Evolutionary conservation across 2,329 filamentous ascomycete species (phyloP), one percentile per base, ranked within the genome.

Genomic region (Ilyonectria destructans): DNA sequence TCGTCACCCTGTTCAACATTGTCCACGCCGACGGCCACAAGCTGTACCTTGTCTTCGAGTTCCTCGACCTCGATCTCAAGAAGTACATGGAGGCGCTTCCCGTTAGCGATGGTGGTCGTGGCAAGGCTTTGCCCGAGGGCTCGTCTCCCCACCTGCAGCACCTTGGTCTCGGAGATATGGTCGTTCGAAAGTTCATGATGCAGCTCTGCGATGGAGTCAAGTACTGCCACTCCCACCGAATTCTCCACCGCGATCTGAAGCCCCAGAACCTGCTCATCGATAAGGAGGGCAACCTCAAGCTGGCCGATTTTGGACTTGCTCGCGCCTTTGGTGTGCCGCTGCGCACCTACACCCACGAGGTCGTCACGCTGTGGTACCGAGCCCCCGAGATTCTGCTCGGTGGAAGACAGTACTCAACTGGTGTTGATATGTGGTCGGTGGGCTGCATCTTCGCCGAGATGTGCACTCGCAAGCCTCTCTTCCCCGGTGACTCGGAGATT

Each of bases 371-470:
- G 65, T 97, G 95, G 95, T 97, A 97, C 81, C 92, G 95, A 69
- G 89, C 94, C 9, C 95, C 95, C 1, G 95, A 97, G 81, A 97
- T 97, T 82, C 87, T 97, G 21, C 90, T 97, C 2, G 95, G 95
- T 79, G 94, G 95, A 65, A 91, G 95, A 59, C 94, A 97, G 81
- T 97, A 97, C 84, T 96, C 93, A 15, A 97, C 95, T 15, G 95
- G 95, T 65, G 94, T 97, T 48, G 95, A 97, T 78, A 97, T 97
- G 93, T 97, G 95, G 95, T 96, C 93, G 35, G 91, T 95, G 57
- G 95, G 95, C 69, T 96, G 94, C 81, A 97, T 97, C 82, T 97
- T 97, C 81, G 95, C 95, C 10, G 95, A 97, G 82, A 97, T 97
- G 95, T 97, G 94, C 83, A 97, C 95, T 2, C 90, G 94, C 77